Evolutionary conservation across 139 green algal species (phyloP).

Genomic region (Pleodorina starrii): DNA sequence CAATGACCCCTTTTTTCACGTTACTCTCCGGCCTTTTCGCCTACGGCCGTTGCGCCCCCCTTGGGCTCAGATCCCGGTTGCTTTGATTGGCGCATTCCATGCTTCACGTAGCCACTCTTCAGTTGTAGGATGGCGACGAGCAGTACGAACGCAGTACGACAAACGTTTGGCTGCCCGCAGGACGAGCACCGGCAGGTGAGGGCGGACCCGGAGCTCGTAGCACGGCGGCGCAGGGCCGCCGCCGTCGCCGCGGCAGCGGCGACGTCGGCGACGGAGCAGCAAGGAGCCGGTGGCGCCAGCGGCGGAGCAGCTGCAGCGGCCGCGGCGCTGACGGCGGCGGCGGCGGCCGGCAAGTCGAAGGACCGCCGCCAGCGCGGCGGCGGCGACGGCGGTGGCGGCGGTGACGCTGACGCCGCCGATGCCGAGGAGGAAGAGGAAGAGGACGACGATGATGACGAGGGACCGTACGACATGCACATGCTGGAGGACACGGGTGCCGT

Average conservation of each 20-base stretch:
- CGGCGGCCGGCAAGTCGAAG: neutral
- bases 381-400: neutral
- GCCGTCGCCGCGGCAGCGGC: neutral
- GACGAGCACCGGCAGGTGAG: conserved; percentile 18
- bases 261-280: neutral
- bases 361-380: neutral
- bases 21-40: neutral
- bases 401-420: neutral
- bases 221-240: neutral
- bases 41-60: neutral
- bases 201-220: conserved; percentile 6
- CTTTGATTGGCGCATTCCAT: too few relatives aligned
- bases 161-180: too few relatives aligned
- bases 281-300: neutral
- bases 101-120: too few relatives aligned
- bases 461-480: conserved; percentile 30
- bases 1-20: neutral
- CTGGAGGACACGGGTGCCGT: conserved; percentile 48
- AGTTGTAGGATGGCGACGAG: too few relatives aligned
- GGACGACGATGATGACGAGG: conserved; percentile 37
- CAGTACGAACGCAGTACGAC: too few relatives aligned
- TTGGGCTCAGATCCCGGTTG: too few relatives aligned
- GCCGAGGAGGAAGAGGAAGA: neutral
- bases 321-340: neutral
- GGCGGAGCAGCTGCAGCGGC: too few relatives aligned